A percentile compares a stretch with the other conserved stretches of the same genome.
Evolutionary conservation across 495 filamentous ascomycete genomes (phyloP).

Genomic region (Poronia punctata): DNA sequence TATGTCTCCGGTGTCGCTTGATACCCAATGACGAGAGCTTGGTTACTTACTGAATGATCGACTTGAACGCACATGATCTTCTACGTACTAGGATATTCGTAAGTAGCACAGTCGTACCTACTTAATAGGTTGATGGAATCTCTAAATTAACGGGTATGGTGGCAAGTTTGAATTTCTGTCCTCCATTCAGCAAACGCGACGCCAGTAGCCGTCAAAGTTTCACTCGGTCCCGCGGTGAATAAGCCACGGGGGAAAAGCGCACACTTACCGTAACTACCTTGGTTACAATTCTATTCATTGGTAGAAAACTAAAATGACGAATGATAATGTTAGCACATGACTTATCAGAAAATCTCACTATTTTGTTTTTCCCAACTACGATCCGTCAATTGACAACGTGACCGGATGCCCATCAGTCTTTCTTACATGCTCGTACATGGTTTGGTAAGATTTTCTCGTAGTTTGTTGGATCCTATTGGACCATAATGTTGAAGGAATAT

Average conservation of each 20-base stretch:
- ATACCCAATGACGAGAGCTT: conserved; percentile 6
- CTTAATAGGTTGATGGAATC: background rate
- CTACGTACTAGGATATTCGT: too few relatives aligned
- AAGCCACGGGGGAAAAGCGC: background rate
- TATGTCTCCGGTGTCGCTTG: conserved; percentile 7
- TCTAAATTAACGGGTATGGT: too few relatives aligned
- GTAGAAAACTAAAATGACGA: background rate
- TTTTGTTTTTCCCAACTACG: background rate
- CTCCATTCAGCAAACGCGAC: background rate
- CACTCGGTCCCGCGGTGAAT: too few relatives aligned
- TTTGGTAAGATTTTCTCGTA: too few relatives aligned
- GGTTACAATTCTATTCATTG: background rate
- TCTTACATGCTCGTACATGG: background rate
- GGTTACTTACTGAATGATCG: background rate
- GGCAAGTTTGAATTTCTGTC: background rate
- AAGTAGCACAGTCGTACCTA: background rate
- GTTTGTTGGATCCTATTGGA: too few relatives aligned
- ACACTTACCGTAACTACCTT: background rate
- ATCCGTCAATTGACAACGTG: background rate
- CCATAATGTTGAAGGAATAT: too few relatives aligned
- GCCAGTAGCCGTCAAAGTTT: too few relatives aligned
- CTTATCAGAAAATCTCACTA: background rate
- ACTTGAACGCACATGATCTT: conserved; percentile 1
- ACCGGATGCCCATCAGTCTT: background rate
- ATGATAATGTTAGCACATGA: background rate